phyloP scores from a whole-genome alignment of 1,284 basidiomycete genomes.

The Cryptococcus wingfieldii region DNA sequence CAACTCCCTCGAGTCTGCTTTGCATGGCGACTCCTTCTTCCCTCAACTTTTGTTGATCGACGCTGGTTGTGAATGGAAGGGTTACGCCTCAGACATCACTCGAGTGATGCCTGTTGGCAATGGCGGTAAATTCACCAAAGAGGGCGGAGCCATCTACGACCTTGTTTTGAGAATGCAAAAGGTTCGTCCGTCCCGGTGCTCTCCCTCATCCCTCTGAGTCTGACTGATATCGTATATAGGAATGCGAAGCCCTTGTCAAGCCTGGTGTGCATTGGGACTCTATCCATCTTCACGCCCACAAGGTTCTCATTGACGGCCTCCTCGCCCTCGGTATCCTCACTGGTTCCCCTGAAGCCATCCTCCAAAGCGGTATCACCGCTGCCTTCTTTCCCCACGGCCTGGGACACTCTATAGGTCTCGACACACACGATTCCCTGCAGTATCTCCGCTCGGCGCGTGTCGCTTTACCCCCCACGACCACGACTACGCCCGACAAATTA shows the following conservation, averaged over 20 bases:
- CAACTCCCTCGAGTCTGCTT: constrained; percentile 16
- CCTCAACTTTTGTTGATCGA: constrained; percentile 86
- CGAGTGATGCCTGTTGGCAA: constrained; percentile 63
- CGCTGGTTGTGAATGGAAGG: constrained; percentile 83
- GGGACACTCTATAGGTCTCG: constrained; percentile 78
- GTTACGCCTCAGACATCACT: constrained; percentile 48
- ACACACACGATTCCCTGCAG: constrained; percentile 64
- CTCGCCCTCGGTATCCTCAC: constrained; percentile 80
- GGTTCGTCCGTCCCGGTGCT: constrained; percentile 50
- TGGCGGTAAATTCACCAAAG: constrained; percentile 74
- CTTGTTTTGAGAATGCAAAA: constrained; percentile 84
- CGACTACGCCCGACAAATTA: constrained; percentile 57
- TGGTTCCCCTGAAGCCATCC: constrained; percentile 58
- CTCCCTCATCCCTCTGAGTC: neutral
- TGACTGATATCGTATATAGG: constrained; percentile 46
- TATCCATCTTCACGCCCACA: constrained; percentile 74
- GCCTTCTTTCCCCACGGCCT: constrained; percentile 91
- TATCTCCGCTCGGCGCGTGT: constrained; percentile 31
- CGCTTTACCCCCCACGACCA: constrained; percentile 28
- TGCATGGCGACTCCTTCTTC: constrained; percentile 38
- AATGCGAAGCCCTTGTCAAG: constrained; percentile 63
- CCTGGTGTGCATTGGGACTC: constrained; percentile 80
- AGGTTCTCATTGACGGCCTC: constrained; percentile 70
- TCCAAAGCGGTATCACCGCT: constrained; percentile 67
- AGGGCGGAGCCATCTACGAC: constrained; percentile 73